Base-by-base conservation (phyloP, 306 rosid species). In the Rosa chinensis region DNA sequence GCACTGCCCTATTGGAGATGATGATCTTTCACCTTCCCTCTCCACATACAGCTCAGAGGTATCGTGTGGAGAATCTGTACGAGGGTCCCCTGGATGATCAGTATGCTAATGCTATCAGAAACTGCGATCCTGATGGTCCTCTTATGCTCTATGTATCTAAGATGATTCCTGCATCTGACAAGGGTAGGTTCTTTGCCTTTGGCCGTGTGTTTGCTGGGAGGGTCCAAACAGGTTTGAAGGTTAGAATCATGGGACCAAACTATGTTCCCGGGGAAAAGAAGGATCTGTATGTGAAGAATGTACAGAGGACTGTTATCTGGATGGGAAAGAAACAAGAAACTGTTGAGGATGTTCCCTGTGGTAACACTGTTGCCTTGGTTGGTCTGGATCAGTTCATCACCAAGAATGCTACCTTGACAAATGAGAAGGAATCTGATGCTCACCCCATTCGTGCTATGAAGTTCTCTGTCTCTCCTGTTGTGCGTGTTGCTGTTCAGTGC, bases 81-180 rank as follows among this genome's bases (percentile, higher is more conserved):
- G 99, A 94, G 87, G 99, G 99, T 76, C 99, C 99, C 3, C 92
- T 92, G 45, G 99, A 94, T 72, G 99, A 94, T 77, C 43, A 17
- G 0, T 94, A 92, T 77, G 97, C 97, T 3, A 20, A 73, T 81
- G 93, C 97, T 61, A 95, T 95, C 78, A 84, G 97, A 78, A 85
- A 35, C 77, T 95, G 99, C 70, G 97, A 95, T 69, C 99, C 97
- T 0, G 91, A 95, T 0, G 99, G 97, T 1, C 99, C 97, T 73
- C 97, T 95, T 1, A 95, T 95, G 99, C 97, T 95, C 10, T 92
- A 95, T 44, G 97, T 92, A 0, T 94, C 99, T 0, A 94, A 94
- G 93, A 94, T 94, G 99, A 92, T 92, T 92, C 99, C 97, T 0
- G 97, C 99, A 18, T 90, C 97, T 43, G 97, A 95, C 49, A 95